phyloP scores from a whole-genome alignment of 2,329 filamentous ascomycete genomes.

The Colletotrichum eleusines region DNA sequence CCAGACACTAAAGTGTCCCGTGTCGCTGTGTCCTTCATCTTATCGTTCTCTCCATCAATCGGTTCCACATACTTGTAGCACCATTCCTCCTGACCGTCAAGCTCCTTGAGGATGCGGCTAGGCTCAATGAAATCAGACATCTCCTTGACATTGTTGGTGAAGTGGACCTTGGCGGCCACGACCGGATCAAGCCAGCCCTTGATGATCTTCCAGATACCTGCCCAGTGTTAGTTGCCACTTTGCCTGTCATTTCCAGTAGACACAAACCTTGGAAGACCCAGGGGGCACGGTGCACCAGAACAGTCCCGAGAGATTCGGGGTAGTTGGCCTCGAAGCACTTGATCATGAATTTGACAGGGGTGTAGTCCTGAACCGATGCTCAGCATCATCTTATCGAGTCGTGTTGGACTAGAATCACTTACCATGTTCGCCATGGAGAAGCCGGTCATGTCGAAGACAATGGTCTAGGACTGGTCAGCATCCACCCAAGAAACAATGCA shows the following conservation, averaged over 20 bases:
- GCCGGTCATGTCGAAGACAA: constrained; percentile 95
- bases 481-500: too few relatives aligned
- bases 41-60: constrained; percentile 78
- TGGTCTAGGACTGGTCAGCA: constrained; percentile 67
- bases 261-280: constrained; percentile 91
- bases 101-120: constrained; percentile 80
- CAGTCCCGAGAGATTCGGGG: constrained; percentile 88
- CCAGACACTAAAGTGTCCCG: constrained; percentile 73
- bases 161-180: constrained; percentile 93
- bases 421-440: constrained; percentile 97
- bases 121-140: constrained; percentile 81
- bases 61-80: constrained; percentile 87
- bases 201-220: constrained; percentile 96
- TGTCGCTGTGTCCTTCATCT: constrained; percentile 74
- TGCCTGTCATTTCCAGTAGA: constrained; percentile 40
- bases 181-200: constrained; percentile 97
- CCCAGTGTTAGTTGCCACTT: constrained; percentile 2
- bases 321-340: constrained; percentile 99
- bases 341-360: constrained; percentile 98
- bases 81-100: constrained; percentile 90
- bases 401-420: constrained; percentile 45
- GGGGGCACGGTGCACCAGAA: constrained; percentile 94
- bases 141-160: constrained; percentile 85
- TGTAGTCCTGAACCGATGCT: constrained; percentile 75
- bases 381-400: constrained; percentile 32